These are phyloP conservation scores for Mortierella sp. DNA, from an alignment of 371 early-diverging fungal species.

Conservation along the genomic window DNA sequence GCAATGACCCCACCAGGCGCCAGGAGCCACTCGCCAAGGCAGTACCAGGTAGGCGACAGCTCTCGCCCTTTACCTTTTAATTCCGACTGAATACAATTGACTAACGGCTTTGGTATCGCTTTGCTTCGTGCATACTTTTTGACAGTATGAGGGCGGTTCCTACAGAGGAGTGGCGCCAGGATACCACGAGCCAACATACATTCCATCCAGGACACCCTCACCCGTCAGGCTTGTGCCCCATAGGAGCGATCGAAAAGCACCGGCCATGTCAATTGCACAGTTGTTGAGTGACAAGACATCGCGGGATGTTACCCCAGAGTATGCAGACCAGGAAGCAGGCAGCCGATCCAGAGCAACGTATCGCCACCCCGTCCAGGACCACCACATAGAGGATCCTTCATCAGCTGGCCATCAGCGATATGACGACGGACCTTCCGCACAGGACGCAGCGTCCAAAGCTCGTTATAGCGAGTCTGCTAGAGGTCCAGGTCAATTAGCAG, in stretches of 20 bases:
- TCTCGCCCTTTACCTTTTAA: too few species aligned
- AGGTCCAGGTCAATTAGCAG: conserved; percentile 34
- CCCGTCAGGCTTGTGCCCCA: conserved; percentile 18
- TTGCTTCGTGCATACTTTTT: not conserved
- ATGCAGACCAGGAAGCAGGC: conserved; percentile 18
- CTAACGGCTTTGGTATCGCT: not conserved
- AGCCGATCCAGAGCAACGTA: conserved; percentile 11
- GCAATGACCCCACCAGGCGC: conserved; percentile 10
- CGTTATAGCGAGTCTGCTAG: conserved; percentile 13
- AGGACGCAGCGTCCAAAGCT: conserved; percentile 5
- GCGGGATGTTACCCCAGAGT: conserved; percentile 32
- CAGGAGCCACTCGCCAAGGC: conserved; percentile 25
- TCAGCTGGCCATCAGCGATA: conserved; percentile 5
- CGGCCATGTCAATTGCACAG: conserved; percentile 42
- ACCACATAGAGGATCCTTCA: conserved; percentile 14
- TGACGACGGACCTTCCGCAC: conserved; percentile 19
- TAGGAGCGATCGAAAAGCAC: conserved; percentile 27
- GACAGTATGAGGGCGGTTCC: conserved; percentile 20
- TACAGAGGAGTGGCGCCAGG: conserved; percentile 15
- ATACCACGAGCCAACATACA: conserved; percentile 36
- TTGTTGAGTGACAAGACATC: conserved; percentile 33
- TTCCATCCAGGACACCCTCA: conserved; percentile 40
- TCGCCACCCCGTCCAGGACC: conserved; percentile 17
- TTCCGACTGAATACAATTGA: too few species aligned
- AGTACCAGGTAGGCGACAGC: conserved; percentile 24